phyloP scores from a whole-genome alignment of 768 basidiomycete genomes.

The Suillus brevipes region DNA sequence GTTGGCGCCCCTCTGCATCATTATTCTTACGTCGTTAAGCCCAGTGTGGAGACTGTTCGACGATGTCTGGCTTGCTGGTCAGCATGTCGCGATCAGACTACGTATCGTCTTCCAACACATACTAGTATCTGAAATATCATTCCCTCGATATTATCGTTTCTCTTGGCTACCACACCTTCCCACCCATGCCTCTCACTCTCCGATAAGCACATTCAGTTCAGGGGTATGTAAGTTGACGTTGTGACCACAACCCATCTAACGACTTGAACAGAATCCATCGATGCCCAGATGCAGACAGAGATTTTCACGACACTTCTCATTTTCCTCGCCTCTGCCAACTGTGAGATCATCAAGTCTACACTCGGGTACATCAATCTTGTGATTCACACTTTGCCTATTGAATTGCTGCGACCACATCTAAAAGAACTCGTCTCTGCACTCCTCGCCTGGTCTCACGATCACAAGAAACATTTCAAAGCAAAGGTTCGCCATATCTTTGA shows the following conservation, averaged over 20 bases:
- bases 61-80: too few relatives aligned
- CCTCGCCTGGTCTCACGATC: constrained; percentile 92
- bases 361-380: constrained; percentile 94
- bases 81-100: too few relatives aligned
- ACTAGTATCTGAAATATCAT: too few relatives aligned
- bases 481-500: constrained; percentile 98
- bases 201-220: too few relatives aligned
- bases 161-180: too few relatives aligned
- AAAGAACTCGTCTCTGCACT: constrained; percentile 79
- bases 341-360: constrained; percentile 96
- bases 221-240: constrained; percentile 49
- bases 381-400: constrained; percentile 77
- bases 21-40: too few relatives aligned
- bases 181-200: too few relatives aligned
- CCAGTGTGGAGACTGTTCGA: too few relatives aligned
- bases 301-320: constrained; percentile 84
- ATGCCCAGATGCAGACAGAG: constrained; percentile 73
- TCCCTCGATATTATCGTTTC: too few relatives aligned
- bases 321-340: constrained; percentile 90
- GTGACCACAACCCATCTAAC: not conserved
- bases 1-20: too few relatives aligned
- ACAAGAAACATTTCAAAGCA: constrained; percentile 97
- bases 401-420: constrained; percentile 77
- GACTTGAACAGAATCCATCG: constrained; percentile 56
- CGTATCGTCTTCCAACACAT: too few relatives aligned